Percentiles rank a stretch among this genome's conserved stretches.
phyloP scores from a whole-genome alignment of 2,329 filamentous ascomycete genomes.

The Arthrobotrys sphaeroides region DNA sequence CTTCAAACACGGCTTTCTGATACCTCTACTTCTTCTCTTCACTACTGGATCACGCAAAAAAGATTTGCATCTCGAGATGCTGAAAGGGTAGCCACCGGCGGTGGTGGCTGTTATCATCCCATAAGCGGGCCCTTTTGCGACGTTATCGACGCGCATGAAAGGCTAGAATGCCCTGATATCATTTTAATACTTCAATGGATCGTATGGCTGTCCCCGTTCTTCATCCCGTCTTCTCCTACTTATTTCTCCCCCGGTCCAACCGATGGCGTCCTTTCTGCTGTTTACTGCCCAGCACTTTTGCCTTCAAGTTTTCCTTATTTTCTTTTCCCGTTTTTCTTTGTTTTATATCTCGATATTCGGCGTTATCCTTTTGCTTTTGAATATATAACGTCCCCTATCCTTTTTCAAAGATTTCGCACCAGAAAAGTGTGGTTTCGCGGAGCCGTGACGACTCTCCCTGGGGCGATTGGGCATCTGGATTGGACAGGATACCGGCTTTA shows the following conservation, averaged over 20 bases:
- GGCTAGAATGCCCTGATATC: not conserved
- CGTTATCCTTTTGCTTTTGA: too few relatives aligned
- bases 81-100: not conserved
- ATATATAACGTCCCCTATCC: too few relatives aligned
- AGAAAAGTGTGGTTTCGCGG: too few relatives aligned
- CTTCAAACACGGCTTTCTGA: not conserved
- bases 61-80: not conserved
- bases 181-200: not conserved
- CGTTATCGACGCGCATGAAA: not conserved
- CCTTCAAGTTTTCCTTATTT: too few relatives aligned
- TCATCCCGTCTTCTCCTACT: not conserved
- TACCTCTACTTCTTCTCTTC: not conserved
- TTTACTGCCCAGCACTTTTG: not conserved
- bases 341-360: too few relatives aligned
- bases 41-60: not conserved
- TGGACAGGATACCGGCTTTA: too few relatives aligned
- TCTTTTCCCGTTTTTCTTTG: too few relatives aligned
- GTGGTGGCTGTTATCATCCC: conserved; percentile 2
- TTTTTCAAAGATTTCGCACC: too few relatives aligned
- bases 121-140: not conserved
- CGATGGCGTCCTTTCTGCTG: not conserved
- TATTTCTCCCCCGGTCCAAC: not conserved
- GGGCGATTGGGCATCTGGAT: too few relatives aligned
- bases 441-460: too few relatives aligned
- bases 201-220: not conserved